These are phyloP conservation scores for Dictyophora rubrovolvata DNA, from an alignment of 768 basidiomycete genomes.

Conservation along the genomic window DNA sequence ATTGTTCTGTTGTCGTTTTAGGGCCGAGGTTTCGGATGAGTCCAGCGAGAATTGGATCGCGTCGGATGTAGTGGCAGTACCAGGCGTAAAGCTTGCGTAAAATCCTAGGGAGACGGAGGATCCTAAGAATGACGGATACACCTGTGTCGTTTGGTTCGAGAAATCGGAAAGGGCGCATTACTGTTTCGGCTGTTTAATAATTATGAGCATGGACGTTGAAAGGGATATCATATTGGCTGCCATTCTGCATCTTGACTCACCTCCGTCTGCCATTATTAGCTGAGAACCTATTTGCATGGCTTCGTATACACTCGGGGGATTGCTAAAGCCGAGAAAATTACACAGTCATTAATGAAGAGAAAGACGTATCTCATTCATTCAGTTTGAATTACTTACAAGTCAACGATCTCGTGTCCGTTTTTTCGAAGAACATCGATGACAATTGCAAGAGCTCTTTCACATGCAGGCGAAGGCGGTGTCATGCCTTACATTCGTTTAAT, in stretches of 20 bases:
- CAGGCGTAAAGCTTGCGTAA: constrained; percentile 37
- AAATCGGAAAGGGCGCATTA: constrained; percentile 23
- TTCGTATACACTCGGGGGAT: constrained; percentile 40
- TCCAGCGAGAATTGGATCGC: constrained; percentile 43
- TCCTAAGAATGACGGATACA: constrained; percentile 27
- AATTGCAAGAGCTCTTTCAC: constrained; percentile 38
- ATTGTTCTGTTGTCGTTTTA: constrained; percentile 44
- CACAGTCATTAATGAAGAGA: background rate
- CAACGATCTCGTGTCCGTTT: constrained; percentile 40
- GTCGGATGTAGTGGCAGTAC: constrained; percentile 41
- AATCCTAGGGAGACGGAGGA: constrained; percentile 37
- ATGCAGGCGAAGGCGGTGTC: constrained; percentile 49
- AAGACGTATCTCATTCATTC: background rate
- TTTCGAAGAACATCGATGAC: constrained; percentile 35
- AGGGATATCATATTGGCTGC: background rate
- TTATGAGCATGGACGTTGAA: background rate
- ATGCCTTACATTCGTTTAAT: constrained; percentile 30
- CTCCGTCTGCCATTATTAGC: constrained; percentile 41
- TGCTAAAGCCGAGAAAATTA: constrained; percentile 15
- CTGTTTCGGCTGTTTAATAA: constrained; percentile 18
- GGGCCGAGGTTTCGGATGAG: constrained; percentile 37
- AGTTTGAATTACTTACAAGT: constrained; percentile 32
- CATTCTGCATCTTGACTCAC: constrained; percentile 17
- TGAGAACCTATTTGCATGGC: constrained; percentile 43
- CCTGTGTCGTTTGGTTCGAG: constrained; percentile 43